A percentile compares a stretch with the other conserved stretches of the same genome.
These are phyloP conservation scores for Pseudoneurospora amorphoporcata DNA, from an alignment of 495 filamentous ascomycete genomes.

Conservation along the genomic window DNA sequence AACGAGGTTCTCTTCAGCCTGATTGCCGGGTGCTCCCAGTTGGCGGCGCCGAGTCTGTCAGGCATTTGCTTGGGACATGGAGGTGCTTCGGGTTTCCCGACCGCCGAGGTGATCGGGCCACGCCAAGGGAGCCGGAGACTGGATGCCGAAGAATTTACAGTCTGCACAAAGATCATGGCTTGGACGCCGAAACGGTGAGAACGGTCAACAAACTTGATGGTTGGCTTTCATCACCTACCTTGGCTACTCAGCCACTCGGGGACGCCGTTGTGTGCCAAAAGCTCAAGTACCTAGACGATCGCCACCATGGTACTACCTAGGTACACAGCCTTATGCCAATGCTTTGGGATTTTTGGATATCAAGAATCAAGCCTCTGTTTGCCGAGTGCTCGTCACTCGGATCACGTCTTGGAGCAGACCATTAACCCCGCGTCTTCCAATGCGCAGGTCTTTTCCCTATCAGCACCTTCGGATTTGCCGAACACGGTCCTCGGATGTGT, in stretches of 20 bases:
- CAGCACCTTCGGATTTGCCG: background rate
- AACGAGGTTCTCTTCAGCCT: background rate
- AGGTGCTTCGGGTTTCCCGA: background rate
- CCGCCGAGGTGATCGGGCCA: background rate
- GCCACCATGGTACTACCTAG: background rate
- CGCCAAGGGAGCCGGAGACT: background rate
- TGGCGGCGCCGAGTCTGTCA: background rate
- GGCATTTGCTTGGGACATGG: background rate
- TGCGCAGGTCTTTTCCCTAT: background rate
- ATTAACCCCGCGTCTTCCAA: background rate
- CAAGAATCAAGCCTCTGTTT: background rate
- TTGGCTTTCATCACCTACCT: background rate
- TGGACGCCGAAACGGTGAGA: background rate
- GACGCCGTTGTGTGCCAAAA: background rate
- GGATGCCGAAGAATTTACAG: background rate
- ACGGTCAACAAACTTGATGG: background rate
- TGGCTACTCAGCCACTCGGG: background rate
- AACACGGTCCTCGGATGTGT: background rate
- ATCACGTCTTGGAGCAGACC: background rate
- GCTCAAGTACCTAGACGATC: background rate
- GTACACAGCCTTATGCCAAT: background rate
- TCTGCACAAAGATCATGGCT: background rate
- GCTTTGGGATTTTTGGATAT: background rate
- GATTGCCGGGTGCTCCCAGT: background rate
- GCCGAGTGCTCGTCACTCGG: background rate